Evolutionary conservation across 768 basidiomycete genomes (phyloP), one percentile per base, ranked within the genome.

Genomic region (Leccinum uliginosum): DNA sequence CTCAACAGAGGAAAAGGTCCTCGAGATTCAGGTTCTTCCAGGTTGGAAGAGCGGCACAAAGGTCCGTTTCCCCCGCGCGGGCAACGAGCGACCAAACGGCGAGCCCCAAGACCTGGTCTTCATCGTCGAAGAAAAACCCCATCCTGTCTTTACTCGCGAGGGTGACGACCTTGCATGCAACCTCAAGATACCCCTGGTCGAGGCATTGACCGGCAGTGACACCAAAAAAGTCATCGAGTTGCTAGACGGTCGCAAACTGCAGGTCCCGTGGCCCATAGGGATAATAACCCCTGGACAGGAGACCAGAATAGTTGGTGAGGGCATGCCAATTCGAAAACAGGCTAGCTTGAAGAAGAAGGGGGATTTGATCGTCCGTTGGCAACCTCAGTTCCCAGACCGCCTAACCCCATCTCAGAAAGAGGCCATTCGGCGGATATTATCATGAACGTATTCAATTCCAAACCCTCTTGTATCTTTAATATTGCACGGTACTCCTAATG

Each of bases 11-110:
- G 91, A 94, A 60, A 92, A 91, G 70, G 83, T 91, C 6, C 83
- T 93, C 53, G 91, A 93, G 65, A 86, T 93, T 65, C 76, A 80
- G 32, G 79, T 92, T 23, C 80, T 81, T 61, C 92, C 95, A 0
- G 96, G 96, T 1, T 98, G 94, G 94, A 98, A 98, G 80, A 83
- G 84, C 59, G 96, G 96, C 0, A 98, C 96, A 17, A 97, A 96
- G 75, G 82, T 98, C 57, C 85, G 91, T 43, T 98, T 95, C 73
- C 83, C 90, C 0, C 82, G 83, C 21, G 87, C 91, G 10, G 93
- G 93, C 3, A 94, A 98, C 71, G 93, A 94, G 65, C 78, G 80
- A 51, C 67, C 75, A 12, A 70, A 59, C 32, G 87, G 88, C 11
- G 87, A 87, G 47, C 70, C 88, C 14, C 93, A 94, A 66, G 92